Evolutionary conservation across 1,284 basidiomycete species (phyloP).

Genomic region (Polyporus tsugae): DNA sequence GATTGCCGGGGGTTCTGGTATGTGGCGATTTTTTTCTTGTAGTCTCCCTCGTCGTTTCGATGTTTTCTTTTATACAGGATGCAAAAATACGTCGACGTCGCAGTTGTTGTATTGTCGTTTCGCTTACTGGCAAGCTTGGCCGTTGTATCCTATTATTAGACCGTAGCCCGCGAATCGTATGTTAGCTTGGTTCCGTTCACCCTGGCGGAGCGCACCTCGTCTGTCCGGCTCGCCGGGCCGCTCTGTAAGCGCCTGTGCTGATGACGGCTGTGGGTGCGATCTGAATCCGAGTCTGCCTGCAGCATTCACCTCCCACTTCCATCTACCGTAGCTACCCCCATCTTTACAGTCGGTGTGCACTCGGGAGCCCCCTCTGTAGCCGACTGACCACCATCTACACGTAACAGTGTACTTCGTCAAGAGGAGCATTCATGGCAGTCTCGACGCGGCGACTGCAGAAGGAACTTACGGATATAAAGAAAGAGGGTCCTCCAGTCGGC

Average conservation of each 20-base stretch:
- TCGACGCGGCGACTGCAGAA: constrained; percentile 73
- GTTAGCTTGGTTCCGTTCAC: too few species aligned
- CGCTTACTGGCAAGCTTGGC: too few species aligned
- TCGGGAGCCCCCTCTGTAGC: not conserved
- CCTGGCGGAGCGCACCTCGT: too few species aligned
- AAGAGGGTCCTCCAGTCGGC: constrained; percentile 80
- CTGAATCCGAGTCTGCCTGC: not conserved
- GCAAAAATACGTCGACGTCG: too few species aligned
- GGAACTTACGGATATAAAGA: constrained; percentile 75
- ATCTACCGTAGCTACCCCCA: not conserved
- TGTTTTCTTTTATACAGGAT: too few species aligned
- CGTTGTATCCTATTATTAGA: too few species aligned
- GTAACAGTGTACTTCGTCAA: not conserved
- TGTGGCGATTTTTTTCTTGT: too few species aligned
- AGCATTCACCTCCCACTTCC: not conserved
- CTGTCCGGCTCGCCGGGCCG: not conserved
- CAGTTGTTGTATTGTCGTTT: too few species aligned
- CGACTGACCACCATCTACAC: not conserved
- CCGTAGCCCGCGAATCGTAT: too few species aligned
- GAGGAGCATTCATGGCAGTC: constrained; percentile 45
- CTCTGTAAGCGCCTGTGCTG: not conserved
- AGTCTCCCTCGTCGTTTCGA: too few species aligned
- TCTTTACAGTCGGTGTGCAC: not conserved
- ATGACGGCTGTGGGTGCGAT: too few species aligned
- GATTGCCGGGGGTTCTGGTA: not conserved